Conservation (phyloP, 148 eudicot genomes). For the Tetragonia tetragonoides region DNA sequence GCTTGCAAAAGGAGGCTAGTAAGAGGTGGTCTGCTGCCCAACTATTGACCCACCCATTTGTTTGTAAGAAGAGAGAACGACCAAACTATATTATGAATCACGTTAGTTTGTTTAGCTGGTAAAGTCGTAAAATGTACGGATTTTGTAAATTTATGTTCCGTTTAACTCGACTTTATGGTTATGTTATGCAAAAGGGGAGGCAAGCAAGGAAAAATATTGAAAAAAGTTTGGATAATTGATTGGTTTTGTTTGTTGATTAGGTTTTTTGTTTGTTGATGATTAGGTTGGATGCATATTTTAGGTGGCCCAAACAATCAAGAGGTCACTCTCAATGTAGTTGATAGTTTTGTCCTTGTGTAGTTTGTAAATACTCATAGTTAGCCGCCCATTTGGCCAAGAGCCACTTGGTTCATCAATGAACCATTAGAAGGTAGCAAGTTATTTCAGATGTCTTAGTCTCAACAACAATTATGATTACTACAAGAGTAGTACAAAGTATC, state of each 20-base stretch:
- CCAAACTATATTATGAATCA: too few relatives aligned
- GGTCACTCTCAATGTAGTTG: background rate
- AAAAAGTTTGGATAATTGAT: background rate
- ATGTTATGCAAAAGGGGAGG: too few relatives aligned
- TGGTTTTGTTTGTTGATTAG: background rate
- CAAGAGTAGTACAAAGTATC: too few relatives aligned
- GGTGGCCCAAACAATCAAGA: background rate
- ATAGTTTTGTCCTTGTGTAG: background rate
- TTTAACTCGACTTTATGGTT: too few relatives aligned
- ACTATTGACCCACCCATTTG: slow-evolving; percentile 45
- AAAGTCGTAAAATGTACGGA: background rate
- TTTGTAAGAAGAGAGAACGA: slow-evolving; percentile 13
- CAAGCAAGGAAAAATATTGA: too few relatives aligned
- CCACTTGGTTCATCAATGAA: slow-evolving; percentile 16
- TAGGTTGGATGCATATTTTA: background rate
- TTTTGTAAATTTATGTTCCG: too few relatives aligned
- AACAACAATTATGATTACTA: background rate
- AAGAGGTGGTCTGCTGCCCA: slow-evolving; percentile 40
- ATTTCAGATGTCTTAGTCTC: slow-evolving; percentile 12
- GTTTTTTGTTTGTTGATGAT: background rate
- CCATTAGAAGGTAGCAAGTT: slow-evolving; percentile 4
- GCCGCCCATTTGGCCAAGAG: background rate
- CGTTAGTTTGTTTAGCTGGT: background rate
- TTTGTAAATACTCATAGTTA: background rate
- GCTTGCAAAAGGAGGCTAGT: slow-evolving; percentile 43